Base-by-base conservation (phyloP, 495 filamentous ascomycete species). In the Xylaria cubensis region DNA sequence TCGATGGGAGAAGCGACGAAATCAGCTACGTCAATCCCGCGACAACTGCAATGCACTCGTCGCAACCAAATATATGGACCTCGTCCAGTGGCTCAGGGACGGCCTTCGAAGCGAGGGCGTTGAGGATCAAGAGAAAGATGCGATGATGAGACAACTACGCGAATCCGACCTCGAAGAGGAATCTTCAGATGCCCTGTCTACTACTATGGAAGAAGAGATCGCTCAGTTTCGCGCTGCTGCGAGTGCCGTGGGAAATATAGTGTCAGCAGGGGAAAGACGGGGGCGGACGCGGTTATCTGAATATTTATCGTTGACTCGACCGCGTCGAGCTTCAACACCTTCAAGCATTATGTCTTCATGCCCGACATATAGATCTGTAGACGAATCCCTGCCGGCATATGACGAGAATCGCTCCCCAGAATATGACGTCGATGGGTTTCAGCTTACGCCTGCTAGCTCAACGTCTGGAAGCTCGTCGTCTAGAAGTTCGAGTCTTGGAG, bases 171-270 rank as follows among this genome's bases (percentile, higher is more conserved):
- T 71, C 0, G 78, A 81, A 10, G 72, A 51, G 53, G 76, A 76
- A 17, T 74, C 77, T 9, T 73, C 74, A n/a, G 77, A 79, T 48
- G 73, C 75, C 17, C 48, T 80, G 15, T 78, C 77, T 36, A 78
- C 77, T 19, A 78, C 75, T 0, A 81, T 81, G 78, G 80, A 80
- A 74, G 76, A 81, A 59, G 86, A 89, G 73, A 82, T 89, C 56
- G 77, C 81, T 2, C 82, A 83, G 41, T 83, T 89, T 36, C 81
- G 85, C 50, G 79, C 82, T 48, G 86, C 82, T 21, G 80, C 85
- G 21, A 77, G 76, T 10, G 70, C 86, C 17, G 84, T 88, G 5
- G 82, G 78, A 17, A 78, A 80, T 61, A 79, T 89, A 32, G 79
- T 87, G 36, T 80, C 81, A 29, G 83, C 83, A 12, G 83, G 83